Evolutionary conservation across 1,139 yeast genomes (phyloP), one percentile per base, ranked within the genome.

Genomic region (Hansenula sp.): DNA sequence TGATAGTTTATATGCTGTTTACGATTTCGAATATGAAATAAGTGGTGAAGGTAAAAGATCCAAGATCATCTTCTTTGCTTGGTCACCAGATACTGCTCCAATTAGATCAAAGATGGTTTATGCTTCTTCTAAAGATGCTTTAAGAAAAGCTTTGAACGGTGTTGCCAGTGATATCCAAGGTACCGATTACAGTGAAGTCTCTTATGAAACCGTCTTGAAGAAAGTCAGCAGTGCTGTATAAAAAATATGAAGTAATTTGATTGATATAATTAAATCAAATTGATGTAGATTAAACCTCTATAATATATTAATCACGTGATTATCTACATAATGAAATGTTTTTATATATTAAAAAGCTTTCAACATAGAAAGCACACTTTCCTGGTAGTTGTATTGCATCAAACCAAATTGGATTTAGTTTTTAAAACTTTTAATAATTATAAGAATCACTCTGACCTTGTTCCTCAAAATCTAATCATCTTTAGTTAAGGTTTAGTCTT

Each of bases 1-100:
- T 63, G 96, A 90, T 60, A 89, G 97, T 71, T 82, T 90, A 65
- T 94, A 92, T 65, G 98, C 98, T 46, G 81, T 94, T 47, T 92
- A 89, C 69, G 97, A 90, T 69, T 90, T 92, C 57, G 97, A 90
- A 69, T 92, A 89, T 68, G 96, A 89, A 65, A 72, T 87, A 50
- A 79, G 86, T 53, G 79, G 79, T 37, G 97, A 92, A 69, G 98
- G 98, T 63, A 88, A 88, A 76, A 85, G 94, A 75, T 82, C 90
- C 61, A 92, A 92, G 77, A 85, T 92, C 59, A 82, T 90, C 46
- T 92, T 92, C 71, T 85, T 67, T 74, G 84, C 94, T 54, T 92
- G 99, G 99, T 82, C 97, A 49, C 98, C 98, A 59, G 98, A 94
- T 65, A 85, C 95, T 47, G 96, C 97, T 41, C 88, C 95, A 48